phyloP scores from a whole-genome alignment of 2,329 filamentous ascomycete genomes.

The Apiospora phragmitis region DNA sequence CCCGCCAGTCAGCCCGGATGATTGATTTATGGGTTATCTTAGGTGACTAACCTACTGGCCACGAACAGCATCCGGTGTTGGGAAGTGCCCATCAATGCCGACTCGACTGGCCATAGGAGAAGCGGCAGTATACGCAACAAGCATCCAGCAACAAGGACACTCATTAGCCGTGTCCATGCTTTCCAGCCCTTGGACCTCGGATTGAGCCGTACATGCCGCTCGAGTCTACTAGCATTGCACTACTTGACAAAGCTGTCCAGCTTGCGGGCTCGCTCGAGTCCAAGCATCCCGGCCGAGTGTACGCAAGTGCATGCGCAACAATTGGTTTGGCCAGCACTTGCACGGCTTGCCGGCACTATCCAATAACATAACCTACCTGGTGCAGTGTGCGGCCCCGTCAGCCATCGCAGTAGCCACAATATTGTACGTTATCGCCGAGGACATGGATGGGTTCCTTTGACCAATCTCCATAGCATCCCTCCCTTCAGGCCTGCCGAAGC shows the following conservation, averaged over 20 bases:
- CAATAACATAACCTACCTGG: not conserved
- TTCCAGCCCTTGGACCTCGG: not conserved
- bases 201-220: not conserved
- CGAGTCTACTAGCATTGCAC: not conserved
- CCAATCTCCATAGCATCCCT: not conserved
- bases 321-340: not conserved
- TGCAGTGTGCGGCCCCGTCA: not conserved
- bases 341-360: not conserved
- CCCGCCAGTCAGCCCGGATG: not conserved
- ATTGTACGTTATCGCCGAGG: not conserved
- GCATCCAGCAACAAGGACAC: not conserved
- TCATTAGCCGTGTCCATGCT: not conserved
- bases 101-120: not conserved
- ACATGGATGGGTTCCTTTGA: not conserved
- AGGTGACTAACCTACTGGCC: not conserved
- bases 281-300: not conserved
- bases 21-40: not conserved
- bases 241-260: not conserved
- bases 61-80: not conserved
- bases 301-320: not conserved
- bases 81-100: not conserved
- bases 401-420: conserved; percentile 1
- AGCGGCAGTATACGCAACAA: not conserved
- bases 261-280: not conserved
- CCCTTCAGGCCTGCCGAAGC: not conserved